Conservation (phyloP, 306 rosid genomes). For the Amphicarpaea edgeworthii region DNA sequence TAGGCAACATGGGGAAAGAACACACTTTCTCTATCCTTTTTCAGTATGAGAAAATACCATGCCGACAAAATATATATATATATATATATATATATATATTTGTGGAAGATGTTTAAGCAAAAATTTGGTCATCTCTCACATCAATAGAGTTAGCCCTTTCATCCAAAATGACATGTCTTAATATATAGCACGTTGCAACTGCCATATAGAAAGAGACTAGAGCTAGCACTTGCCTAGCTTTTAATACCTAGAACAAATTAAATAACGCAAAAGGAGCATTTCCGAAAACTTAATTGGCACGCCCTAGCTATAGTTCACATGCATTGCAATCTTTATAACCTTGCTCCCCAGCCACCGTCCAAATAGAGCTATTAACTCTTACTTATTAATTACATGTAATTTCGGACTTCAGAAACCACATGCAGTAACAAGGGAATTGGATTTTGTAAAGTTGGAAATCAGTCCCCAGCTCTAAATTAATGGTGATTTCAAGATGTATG, state of each 20-base stretch:
- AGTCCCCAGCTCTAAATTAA: background rate
- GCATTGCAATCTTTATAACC: slow-evolving; percentile 33
- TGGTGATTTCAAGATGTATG: background rate
- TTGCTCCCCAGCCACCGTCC: slow-evolving; percentile 48
- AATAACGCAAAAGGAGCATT: slow-evolving; percentile 31
- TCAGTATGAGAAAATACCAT: background rate
- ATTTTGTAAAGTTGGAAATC: background rate
- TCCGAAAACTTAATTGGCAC: slow-evolving; percentile 15
- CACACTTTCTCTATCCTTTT: background rate
- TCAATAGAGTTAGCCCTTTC: slow-evolving; percentile 15
- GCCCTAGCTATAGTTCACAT: background rate
- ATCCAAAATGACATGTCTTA: slow-evolving; percentile 29
- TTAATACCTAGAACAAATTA: slow-evolving; percentile 39
- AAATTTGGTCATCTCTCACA: background rate
- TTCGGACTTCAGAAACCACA: background rate
- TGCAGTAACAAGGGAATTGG: background rate
- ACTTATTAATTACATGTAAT: slow-evolving; percentile 18
- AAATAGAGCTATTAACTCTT: slow-evolving; percentile 37
- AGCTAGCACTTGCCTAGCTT: slow-evolving; percentile 50
- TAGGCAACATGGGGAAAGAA: background rate
- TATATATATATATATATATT: no score
- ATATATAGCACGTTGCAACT: slow-evolving; percentile 24
- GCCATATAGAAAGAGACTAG: slow-evolving; percentile 46
- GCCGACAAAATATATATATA: no score
- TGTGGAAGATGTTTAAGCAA: background rate